Percentiles rank a stretch among this genome's conserved stretches.
Conservation (phyloP, 345 rosid species). For the Raphanus raphanistrum region DNA sequence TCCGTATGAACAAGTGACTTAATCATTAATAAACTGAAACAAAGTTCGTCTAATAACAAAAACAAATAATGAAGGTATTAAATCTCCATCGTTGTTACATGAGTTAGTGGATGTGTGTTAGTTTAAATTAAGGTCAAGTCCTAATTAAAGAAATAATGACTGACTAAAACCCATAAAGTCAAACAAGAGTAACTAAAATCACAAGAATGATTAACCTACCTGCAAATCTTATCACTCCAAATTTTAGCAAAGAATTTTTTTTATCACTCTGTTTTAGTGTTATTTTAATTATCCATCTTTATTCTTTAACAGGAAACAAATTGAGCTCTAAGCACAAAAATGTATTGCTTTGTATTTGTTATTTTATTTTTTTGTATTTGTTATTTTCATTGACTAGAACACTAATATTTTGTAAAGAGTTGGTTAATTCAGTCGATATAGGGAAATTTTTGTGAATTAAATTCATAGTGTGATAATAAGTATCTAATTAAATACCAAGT, state of each 20-base stretch:
- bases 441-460: neutral
- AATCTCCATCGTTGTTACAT: slow-evolving; percentile 19
- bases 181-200: slow-evolving; percentile 1
- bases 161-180: slow-evolving; percentile 26
- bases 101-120: slow-evolving; percentile 34
- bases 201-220: neutral
- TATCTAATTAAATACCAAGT: slow-evolving; percentile 13
- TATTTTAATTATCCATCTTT: neutral
- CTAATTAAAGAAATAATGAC: neutral
- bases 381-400: neutral
- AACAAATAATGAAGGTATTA: neutral
- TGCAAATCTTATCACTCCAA: neutral
- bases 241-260: no score
- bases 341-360: neutral
- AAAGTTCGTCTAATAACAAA: neutral
- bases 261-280: neutral
- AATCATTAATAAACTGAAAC: neutral
- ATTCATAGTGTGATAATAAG: slow-evolving; percentile 1
- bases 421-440: neutral
- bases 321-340: neutral
- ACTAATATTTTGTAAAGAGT: neutral
- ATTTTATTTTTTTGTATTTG: no score
- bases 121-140: neutral
- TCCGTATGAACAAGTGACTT: neutral
- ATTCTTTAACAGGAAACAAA: neutral